Conservation (phyloP, 768 basidiomycete genomes). For the Hortiboletus campestris region DNA sequence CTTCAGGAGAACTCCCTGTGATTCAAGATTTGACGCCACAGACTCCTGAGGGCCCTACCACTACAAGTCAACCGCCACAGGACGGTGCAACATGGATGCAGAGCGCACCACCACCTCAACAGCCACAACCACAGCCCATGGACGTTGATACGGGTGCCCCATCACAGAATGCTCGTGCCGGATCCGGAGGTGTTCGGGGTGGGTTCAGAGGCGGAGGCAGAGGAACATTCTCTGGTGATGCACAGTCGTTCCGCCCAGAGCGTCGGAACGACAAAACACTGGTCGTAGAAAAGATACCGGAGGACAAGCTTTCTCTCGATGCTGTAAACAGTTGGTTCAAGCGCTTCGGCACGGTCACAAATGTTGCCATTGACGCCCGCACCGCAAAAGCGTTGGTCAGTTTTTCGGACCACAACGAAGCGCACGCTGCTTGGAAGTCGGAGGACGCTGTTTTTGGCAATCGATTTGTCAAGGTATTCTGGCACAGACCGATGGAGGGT, state of each 20-base stretch:
- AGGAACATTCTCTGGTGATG: constrained; percentile 64
- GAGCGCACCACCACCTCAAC: constrained; percentile 9
- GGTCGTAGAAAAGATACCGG: constrained; percentile 93
- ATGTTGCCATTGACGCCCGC: constrained; percentile 80
- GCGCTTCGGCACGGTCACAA: constrained; percentile 88
- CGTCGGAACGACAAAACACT: constrained; percentile 75
- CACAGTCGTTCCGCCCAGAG: constrained; percentile 63
- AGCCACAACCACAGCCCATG: constrained; percentile 17
- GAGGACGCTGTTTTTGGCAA: constrained; percentile 95
- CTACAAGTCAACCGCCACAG: constrained; percentile 22
- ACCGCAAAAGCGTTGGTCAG: constrained; percentile 83
- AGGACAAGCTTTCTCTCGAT: constrained; percentile 73
- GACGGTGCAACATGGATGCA: constrained; percentile 24
- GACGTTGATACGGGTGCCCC: constrained; percentile 36
- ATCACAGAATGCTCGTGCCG: constrained; percentile 17
- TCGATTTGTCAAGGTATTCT: constrained; percentile 93
- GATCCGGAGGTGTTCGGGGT: constrained; percentile 41
- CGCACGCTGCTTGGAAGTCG: constrained; percentile 85
- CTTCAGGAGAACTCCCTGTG: constrained; percentile 75
- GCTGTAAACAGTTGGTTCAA: constrained; percentile 87
- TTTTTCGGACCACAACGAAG: constrained; percentile 80
- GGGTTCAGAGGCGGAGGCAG: constrained; percentile 47
- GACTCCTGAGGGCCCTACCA: constrained; percentile 33
- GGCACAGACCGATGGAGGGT: constrained; percentile 92
- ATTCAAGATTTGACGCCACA: constrained; percentile 80